phyloP scores from a whole-genome alignment of 495 filamentous ascomycete genomes.

The Oleoguttula mirabilis region DNA sequence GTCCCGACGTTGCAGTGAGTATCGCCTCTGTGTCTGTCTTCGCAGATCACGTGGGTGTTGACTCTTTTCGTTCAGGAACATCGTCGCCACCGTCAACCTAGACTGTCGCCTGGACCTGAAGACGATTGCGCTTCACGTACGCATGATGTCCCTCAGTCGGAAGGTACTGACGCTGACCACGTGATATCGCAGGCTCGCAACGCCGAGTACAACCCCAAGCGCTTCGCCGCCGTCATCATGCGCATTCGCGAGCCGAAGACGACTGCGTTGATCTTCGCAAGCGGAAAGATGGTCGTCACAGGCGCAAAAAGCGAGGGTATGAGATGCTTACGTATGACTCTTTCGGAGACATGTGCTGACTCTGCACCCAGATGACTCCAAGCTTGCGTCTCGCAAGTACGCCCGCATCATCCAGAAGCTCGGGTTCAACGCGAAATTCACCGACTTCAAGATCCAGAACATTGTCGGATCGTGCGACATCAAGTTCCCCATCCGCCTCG shows the following conservation, averaged over 20 bases:
- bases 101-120: constrained; percentile 96
- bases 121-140: constrained; percentile 96
- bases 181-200: too few species aligned
- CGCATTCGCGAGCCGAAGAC: constrained; percentile 99
- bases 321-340: too few species aligned
- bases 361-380: constrained; percentile 93
- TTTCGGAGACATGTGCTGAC: too few species aligned
- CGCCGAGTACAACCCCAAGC: constrained; percentile 97
- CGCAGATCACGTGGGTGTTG: constrained; percentile 37
- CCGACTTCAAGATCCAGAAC: constrained; percentile 99
- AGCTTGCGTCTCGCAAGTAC: constrained; percentile 94
- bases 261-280: constrained; percentile 93
- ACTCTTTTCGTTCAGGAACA: constrained; percentile 75
- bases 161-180: too few species aligned
- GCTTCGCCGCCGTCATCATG: constrained; percentile 99
- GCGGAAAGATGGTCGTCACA: constrained; percentile 98
- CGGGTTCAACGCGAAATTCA: constrained; percentile 98
- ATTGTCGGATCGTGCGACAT: constrained; percentile 98
- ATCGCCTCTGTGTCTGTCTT: constrained; percentile 8
- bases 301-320: constrained; percentile 98
- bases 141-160: too few species aligned
- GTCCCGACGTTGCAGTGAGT: constrained; percentile 98
- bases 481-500: constrained; percentile 96
- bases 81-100: constrained; percentile 98
- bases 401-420: constrained; percentile 99